A percentile compares a stretch with the other conserved stretches of the same genome.
These are phyloP conservation scores for Bassia scoparia DNA, from an alignment of 148 eudicot species.

Conservation along the genomic window DNA sequence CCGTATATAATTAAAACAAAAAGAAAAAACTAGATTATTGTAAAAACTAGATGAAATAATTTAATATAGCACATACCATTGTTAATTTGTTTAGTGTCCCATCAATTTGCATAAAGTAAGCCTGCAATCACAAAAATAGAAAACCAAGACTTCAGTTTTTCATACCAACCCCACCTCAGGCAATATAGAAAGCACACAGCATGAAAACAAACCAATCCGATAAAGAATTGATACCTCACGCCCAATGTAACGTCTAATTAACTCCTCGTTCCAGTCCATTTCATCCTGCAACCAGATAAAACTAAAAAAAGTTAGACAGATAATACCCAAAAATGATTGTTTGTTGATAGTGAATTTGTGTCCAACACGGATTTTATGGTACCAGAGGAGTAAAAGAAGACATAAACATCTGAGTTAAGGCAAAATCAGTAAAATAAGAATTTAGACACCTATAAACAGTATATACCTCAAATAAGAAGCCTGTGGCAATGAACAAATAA, in stretches of 20 bases:
- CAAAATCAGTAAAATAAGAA: neutral
- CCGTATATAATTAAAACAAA: too few relatives aligned
- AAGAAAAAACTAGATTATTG: too few relatives aligned
- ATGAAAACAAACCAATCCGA: neutral
- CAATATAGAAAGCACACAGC: conserved; percentile 1
- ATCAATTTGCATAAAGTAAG: conserved; percentile 78
- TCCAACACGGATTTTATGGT: neutral
- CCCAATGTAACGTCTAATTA: conserved; percentile 70
- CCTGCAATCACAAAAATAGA: too few relatives aligned
- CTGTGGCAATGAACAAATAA: conserved; percentile 53
- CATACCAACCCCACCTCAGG: too few relatives aligned
- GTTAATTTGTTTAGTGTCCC: conserved; percentile 65
- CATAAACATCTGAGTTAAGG: neutral
- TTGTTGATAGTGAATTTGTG: neutral
- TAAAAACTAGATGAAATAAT: too few relatives aligned
- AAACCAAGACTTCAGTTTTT: too few relatives aligned
- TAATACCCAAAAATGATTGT: neutral
- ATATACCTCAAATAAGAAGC: conserved; percentile 68
- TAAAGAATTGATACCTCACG: conserved; percentile 62
- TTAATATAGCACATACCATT: conserved; percentile 46
- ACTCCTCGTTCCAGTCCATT: conserved; percentile 64
- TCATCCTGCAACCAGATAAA: conserved; percentile 52
- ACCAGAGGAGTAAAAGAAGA: neutral
- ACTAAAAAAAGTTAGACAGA: neutral
- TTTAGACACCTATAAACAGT: neutral